phyloP scores from a whole-genome alignment of 805 yeast genomes.

The Candida nonsorbophila region DNA sequence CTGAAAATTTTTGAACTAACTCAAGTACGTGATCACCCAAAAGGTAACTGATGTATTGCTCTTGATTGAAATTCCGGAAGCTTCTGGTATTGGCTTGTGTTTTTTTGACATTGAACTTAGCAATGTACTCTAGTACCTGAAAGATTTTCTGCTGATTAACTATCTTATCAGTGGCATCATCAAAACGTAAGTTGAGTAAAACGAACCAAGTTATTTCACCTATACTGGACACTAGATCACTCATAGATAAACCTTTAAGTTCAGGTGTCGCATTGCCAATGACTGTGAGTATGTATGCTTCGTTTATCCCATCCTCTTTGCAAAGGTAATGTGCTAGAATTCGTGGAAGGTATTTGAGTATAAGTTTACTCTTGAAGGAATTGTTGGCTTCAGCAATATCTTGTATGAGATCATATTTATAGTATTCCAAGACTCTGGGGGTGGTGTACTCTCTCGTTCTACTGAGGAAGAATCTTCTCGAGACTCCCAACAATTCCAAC shows the following conservation, averaged over 20 bases:
- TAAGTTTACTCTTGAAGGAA: constrained; percentile 41
- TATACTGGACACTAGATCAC: constrained; percentile 30
- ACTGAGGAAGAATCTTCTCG: constrained; percentile 54
- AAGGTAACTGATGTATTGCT: constrained; percentile 17
- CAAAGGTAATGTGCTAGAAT: constrained; percentile 57
- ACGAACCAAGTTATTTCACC: constrained; percentile 37
- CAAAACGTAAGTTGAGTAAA: constrained; percentile 24
- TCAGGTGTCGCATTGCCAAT: constrained; percentile 49
- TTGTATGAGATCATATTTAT: constrained; percentile 57
- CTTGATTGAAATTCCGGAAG: constrained; percentile 10
- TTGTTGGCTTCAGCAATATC: constrained; percentile 53
- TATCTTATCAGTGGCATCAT: constrained; percentile 22
- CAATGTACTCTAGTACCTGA: constrained; percentile 39
- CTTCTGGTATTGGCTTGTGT: constrained; percentile 7
- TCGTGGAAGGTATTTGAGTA: constrained; percentile 43
- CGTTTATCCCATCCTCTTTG: constrained; percentile 43
- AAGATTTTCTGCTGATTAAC: constrained; percentile 29
- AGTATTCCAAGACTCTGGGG: constrained; percentile 67
- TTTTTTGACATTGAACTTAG: constrained; percentile 18
- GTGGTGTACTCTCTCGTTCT: constrained; percentile 70
- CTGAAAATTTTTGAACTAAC: constrained; percentile 73
- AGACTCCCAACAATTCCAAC: constrained; percentile 60
- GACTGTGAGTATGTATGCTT: constrained; percentile 45
- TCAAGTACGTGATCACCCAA: constrained; percentile 63
- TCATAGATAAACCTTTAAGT: constrained; percentile 25